phyloP scores from a whole-genome alignment of 1,139 yeast genomes.

The Suhomyces bokatorum region DNA sequence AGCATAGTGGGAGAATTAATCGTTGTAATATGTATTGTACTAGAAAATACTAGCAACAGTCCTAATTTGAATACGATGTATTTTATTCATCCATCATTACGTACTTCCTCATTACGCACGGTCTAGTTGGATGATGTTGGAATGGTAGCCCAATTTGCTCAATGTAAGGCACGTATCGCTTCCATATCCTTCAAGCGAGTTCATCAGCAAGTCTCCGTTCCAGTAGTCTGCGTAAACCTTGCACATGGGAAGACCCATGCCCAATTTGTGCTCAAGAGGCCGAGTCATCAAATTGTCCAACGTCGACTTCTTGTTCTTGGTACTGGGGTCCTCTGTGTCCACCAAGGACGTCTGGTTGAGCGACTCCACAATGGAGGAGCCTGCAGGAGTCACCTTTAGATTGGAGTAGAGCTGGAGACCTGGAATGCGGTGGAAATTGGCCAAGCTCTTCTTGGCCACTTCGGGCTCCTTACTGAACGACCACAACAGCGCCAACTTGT shows the following conservation, averaged over 20 bases:
- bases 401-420: slow-evolving; percentile 51
- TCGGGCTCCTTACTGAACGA: slow-evolving; percentile 74
- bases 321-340: slow-evolving; percentile 37
- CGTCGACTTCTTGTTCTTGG: slow-evolving; percentile 37
- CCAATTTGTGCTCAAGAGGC: slow-evolving; percentile 72
- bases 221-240: slow-evolving; percentile 92
- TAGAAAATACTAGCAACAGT: too few species aligned
- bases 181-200: slow-evolving; percentile 87
- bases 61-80: too few species aligned
- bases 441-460: slow-evolving; percentile 54
- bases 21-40: too few species aligned
- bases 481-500: slow-evolving; percentile 67
- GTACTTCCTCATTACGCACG: too few species aligned
- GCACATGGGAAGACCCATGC: slow-evolving; percentile 89
- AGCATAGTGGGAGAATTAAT: too few species aligned
- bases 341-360: slow-evolving; percentile 39
- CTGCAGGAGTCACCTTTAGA: slow-evolving; percentile 41
- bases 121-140: slow-evolving; percentile 67
- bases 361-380: slow-evolving; percentile 37
- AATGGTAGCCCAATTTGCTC: slow-evolving; percentile 72
- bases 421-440: slow-evolving; percentile 68
- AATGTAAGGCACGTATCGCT: slow-evolving; percentile 81
- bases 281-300: slow-evolving; percentile 57
- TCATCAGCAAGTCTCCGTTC: slow-evolving; percentile 86
- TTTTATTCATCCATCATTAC: too few species aligned